These are phyloP conservation scores for Emiliania huxleyi DNA, from an alignment of 78 protist genomes.

Conservation along the genomic window DNA sequence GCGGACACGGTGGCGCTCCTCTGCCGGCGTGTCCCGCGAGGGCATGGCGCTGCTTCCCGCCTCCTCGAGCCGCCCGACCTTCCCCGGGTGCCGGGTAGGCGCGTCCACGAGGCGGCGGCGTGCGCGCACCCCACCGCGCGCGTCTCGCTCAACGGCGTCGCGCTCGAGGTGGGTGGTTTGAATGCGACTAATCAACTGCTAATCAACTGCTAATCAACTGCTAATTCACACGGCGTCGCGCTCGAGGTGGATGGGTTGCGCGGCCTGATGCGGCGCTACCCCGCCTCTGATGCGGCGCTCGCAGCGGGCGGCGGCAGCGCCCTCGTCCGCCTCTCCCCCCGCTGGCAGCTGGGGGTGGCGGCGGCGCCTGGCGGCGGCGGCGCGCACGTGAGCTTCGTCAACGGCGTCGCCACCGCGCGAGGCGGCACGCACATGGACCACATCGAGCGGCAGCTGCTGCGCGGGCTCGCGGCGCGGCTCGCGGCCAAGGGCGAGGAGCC, in stretches of 20 bases:
- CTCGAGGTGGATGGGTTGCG: not conserved
- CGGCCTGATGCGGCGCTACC: not conserved
- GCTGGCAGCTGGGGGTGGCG: not conserved
- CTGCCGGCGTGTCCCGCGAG: constrained; percentile 6
- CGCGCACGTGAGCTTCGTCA: constrained; percentile 85
- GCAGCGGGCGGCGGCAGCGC: not conserved
- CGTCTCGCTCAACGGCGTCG: constrained; percentile 7
- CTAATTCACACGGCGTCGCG: not conserved
- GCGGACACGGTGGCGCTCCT: constrained; percentile 43
- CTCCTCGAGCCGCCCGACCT: too few species aligned
- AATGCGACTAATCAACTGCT: too few species aligned
- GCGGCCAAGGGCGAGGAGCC: not conserved
- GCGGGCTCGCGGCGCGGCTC: not conserved
- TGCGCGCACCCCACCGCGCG: not conserved
- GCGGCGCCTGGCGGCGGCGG: too few species aligned
- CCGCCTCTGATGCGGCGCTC: not conserved
- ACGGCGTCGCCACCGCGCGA: constrained; percentile 85
- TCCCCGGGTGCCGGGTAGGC: too few species aligned
- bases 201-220: too few species aligned
- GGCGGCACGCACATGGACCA: constrained; percentile 93
- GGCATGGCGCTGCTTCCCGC: too few species aligned
- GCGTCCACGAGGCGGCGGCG: constrained; percentile 43
- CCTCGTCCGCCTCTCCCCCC: too few species aligned
- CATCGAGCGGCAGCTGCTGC: constrained; percentile 29
- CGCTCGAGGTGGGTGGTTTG: not conserved